A percentile compares a stretch with the other conserved stretches of the same genome.
Conservation (phyloP, 768 basidiomycete genomes). For the Scleroderma bovista region DNA sequence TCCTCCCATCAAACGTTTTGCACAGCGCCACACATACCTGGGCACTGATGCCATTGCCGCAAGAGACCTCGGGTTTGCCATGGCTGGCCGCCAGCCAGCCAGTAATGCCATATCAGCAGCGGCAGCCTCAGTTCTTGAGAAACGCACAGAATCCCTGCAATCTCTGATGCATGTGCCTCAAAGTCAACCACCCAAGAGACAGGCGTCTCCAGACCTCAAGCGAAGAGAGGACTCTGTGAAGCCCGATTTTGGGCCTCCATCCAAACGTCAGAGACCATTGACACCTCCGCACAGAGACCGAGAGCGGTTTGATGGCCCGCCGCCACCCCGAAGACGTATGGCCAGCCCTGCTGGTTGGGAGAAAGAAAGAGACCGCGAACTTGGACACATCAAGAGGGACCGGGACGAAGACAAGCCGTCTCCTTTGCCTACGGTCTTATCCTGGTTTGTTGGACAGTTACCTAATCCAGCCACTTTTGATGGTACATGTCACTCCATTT, state of each 20-base stretch:
- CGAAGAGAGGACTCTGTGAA: conserved; percentile 39
- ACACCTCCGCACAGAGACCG: conserved; percentile 48
- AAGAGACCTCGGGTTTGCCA: conserved; percentile 80
- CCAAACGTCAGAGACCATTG: conserved; percentile 41
- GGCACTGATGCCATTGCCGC: conserved; percentile 85
- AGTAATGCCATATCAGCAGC: conserved; percentile 13
- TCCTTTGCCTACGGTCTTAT: conserved; percentile 53
- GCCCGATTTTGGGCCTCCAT: conserved; percentile 34
- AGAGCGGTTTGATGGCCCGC: conserved; percentile 33
- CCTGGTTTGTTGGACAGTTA: conserved; percentile 81
- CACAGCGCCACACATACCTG: conserved; percentile 68
- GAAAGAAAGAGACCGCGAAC: conserved; percentile 40
- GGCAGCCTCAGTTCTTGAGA: conserved; percentile 21
- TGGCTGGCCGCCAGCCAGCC: conserved; percentile 30
- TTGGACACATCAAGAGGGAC: conserved; percentile 33
- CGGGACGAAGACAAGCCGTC: conserved; percentile 46
- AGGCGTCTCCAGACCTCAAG: conserved; percentile 31
- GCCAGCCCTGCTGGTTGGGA: conserved; percentile 40
- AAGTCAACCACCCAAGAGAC: conserved; percentile 23
- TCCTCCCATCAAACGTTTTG: conserved; percentile 85
- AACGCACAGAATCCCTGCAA: conserved; percentile 32
- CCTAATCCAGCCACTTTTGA: conserved; percentile 75
- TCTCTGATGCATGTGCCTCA: conserved; percentile 28
- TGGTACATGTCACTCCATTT: conserved; percentile 46
- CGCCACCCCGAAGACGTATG: conserved; percentile 33